A percentile compares a stretch with the other conserved stretches of the same genome.
These are phyloP conservation scores for Colletotrichum plurivorum DNA, from an alignment of 2,329 filamentous ascomycete genomes.

Conservation along the genomic window DNA sequence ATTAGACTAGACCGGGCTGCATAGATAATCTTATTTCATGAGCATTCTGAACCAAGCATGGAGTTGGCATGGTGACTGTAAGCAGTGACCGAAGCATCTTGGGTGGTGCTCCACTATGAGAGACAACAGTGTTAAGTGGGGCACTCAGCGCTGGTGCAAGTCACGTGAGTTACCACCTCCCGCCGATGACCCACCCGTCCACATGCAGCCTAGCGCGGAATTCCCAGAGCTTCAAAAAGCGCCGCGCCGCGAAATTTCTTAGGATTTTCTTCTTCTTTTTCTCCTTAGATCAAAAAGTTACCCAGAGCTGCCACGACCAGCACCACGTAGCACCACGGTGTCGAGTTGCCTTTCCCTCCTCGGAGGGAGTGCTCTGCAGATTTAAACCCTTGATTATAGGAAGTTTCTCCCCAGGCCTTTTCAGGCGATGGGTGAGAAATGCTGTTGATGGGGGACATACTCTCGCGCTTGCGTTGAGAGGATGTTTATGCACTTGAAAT, in stretches of 20 bases:
- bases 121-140: too few species aligned
- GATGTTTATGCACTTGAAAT: neutral
- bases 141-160: too few species aligned
- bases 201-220: constrained; percentile 42
- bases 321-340: constrained; percentile 71
- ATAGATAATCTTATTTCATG: constrained; percentile 10
- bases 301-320: constrained; percentile 75
- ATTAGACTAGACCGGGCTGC: constrained; percentile 2
- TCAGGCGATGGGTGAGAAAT: constrained; percentile 67
- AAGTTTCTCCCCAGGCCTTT: constrained; percentile 68
- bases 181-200: neutral
- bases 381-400: constrained; percentile 72
- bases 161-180: too few species aligned
- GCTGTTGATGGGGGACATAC: constrained; percentile 74
- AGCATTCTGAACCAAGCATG: constrained; percentile 14
- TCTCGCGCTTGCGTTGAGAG: constrained; percentile 32
- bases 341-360: constrained; percentile 70
- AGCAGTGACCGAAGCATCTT: too few species aligned
- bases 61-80: neutral
- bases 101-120: too few species aligned
- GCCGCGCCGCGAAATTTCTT: constrained; percentile 47
- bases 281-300: constrained; percentile 74
- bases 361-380: constrained; percentile 70
- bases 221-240: constrained; percentile 19
- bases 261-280: constrained; percentile 58